Evolutionary conservation across 495 filamentous ascomycete species (phyloP).

Genomic region (Articulospora tetracladia): DNA sequence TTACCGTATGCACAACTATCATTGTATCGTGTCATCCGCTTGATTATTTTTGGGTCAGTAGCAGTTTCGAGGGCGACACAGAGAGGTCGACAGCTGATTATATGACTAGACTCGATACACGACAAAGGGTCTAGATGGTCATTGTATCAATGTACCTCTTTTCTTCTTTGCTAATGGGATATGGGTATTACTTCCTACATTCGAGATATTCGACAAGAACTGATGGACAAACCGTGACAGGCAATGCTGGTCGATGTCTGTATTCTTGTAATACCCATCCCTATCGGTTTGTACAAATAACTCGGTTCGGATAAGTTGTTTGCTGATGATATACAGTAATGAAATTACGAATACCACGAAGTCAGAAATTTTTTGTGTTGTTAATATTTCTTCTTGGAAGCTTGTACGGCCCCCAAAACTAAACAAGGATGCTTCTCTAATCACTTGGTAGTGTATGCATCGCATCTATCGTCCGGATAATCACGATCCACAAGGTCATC

Average conservation of each 20-base stretch:
- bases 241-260: background rate
- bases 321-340: background rate
- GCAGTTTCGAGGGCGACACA: background rate
- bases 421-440: too few species aligned
- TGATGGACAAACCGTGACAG: background rate
- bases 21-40: background rate
- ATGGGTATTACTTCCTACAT: background rate
- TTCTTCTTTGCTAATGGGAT: background rate
- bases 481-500: background rate
- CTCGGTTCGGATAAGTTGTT: background rate
- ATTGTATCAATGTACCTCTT: background rate
- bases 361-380: background rate
- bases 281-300: background rate
- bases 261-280: background rate
- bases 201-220: background rate
- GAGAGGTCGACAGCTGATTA: too few species aligned
- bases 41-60: background rate
- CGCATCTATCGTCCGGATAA: background rate
- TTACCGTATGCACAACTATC: background rate
- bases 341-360: background rate
- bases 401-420: too few species aligned
- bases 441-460: background rate
- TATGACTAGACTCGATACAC: background rate
- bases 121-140: background rate
- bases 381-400: background rate